Percentiles rank a stretch among this genome's conserved stretches.
Evolutionary conservation across 2,329 filamentous ascomycete genomes (phyloP).

Genomic region (Colletotrichum shisoi): DNA sequence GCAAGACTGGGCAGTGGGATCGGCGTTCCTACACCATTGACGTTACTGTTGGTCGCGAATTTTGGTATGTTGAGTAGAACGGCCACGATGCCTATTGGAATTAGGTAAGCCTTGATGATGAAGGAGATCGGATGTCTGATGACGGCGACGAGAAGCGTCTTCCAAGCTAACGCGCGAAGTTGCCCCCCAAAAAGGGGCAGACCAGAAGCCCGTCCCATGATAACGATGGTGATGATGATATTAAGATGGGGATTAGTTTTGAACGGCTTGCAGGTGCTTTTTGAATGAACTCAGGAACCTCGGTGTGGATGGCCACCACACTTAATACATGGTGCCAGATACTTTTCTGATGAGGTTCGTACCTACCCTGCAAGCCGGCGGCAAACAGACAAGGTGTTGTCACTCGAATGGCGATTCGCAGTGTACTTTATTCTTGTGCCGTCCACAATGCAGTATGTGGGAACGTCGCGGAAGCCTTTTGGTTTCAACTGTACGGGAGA

Average conservation of each 20-base stretch:
- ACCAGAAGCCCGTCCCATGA: background rate
- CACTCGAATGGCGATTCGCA: background rate
- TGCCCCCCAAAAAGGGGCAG: background rate
- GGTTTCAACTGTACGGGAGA: background rate
- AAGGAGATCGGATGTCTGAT: background rate
- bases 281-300: too few species aligned
- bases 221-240: background rate
- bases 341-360: background rate
- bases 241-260: background rate
- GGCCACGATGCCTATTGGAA: background rate
- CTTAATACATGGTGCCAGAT: background rate
- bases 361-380: background rate
- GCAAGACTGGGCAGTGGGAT: background rate
- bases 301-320: background rate
- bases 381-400: background rate
- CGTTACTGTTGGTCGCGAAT: background rate
- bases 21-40: background rate
- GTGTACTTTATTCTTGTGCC: background rate
- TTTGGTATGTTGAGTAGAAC: constrained; percentile 6
- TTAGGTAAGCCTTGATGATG: background rate
- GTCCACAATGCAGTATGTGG: too few species aligned
- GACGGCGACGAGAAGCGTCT: constrained; percentile 6
- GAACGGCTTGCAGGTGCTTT: too few species aligned
- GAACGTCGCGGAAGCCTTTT: background rate
- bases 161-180: background rate